Evolutionary conservation across 192 early-diverging fungal species (phyloP).

Genomic region (Allomyces arbusculus): DNA sequence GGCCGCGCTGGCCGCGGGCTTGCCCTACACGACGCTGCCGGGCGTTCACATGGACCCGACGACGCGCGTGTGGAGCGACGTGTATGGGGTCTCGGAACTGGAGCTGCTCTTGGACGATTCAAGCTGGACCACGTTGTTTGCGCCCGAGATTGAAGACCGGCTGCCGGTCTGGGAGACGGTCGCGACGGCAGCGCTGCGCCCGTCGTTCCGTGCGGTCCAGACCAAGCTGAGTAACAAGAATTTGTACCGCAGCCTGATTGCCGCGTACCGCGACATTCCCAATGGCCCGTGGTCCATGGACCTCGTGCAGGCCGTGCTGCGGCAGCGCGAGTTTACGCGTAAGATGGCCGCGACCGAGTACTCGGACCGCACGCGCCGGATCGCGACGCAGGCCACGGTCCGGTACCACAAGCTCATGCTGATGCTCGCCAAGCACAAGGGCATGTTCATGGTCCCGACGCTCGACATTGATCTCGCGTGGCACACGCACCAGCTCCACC

Average conservation of each 20-base stretch:
- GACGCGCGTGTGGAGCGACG: background rate
- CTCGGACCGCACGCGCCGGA: slow-evolving; percentile 9
- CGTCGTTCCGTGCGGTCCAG: background rate
- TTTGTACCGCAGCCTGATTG: slow-evolving; percentile 6
- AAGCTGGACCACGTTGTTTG: background rate
- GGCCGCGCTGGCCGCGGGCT: background rate
- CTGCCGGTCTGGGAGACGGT: slow-evolving; percentile 3
- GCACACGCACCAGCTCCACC: slow-evolving; percentile 46
- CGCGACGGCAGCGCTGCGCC: slow-evolving; percentile 1
- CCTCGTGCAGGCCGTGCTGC: slow-evolving; percentile 21
- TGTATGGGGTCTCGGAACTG: slow-evolving; percentile 2
- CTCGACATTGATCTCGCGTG: slow-evolving; percentile 44
- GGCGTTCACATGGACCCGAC: background rate
- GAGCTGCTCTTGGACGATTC: background rate
- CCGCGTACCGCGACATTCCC: slow-evolving; percentile 17
- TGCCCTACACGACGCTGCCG: background rate
- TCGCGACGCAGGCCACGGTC: slow-evolving; percentile 11
- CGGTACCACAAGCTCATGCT: slow-evolving; percentile 24
- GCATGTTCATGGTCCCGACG: slow-evolving; percentile 28
- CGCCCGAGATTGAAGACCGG: background rate
- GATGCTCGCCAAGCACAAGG: slow-evolving; percentile 16
- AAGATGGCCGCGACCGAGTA: slow-evolving; percentile 22
- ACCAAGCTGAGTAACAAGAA: background rate
- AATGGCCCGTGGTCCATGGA: slow-evolving; percentile 17
- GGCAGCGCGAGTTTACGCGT: slow-evolving; percentile 26